These are phyloP conservation scores for Pachyrhizus erosus DNA, from an alignment of 306 rosid species.

Conservation along the genomic window DNA sequence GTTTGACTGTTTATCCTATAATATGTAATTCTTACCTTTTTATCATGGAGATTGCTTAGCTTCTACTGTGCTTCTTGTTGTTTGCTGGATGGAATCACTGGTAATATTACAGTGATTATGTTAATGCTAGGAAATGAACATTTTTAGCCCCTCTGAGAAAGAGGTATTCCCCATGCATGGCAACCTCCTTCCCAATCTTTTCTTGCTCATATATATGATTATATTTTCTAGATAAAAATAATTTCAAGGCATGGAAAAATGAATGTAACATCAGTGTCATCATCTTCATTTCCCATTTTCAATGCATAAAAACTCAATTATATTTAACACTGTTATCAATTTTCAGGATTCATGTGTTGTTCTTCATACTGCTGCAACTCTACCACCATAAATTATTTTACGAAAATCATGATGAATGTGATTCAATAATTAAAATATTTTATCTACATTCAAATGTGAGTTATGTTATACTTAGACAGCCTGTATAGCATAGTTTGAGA, in stretches of 20 bases:
- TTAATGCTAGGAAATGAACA: neutral
- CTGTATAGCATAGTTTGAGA: too few relatives aligned
- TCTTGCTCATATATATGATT: neutral
- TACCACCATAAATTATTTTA: too few relatives aligned
- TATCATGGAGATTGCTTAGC: neutral
- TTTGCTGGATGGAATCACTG: neutral
- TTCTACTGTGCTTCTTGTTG: neutral
- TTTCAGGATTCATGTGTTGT: too few relatives aligned
- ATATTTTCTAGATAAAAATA: constrained; percentile 8
- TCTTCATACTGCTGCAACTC: too few relatives aligned
- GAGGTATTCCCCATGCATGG: neutral
- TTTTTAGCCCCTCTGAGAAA: neutral
- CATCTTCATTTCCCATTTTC: neutral
- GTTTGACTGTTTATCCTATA: neutral
- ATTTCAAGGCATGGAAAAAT: neutral
- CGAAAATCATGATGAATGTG: too few relatives aligned
- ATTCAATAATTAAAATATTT: too few relatives aligned
- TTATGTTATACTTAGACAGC: too few relatives aligned
- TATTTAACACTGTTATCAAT: too few relatives aligned
- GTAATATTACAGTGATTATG: neutral
- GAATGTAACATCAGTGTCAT: neutral
- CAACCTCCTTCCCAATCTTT: neutral
- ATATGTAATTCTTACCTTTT: neutral
- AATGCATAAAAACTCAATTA: too few relatives aligned
- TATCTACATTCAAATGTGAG: too few relatives aligned